Conservation (phyloP, 176 grass and related monocot species). For the Echinochloa phyllopogon region DNA sequence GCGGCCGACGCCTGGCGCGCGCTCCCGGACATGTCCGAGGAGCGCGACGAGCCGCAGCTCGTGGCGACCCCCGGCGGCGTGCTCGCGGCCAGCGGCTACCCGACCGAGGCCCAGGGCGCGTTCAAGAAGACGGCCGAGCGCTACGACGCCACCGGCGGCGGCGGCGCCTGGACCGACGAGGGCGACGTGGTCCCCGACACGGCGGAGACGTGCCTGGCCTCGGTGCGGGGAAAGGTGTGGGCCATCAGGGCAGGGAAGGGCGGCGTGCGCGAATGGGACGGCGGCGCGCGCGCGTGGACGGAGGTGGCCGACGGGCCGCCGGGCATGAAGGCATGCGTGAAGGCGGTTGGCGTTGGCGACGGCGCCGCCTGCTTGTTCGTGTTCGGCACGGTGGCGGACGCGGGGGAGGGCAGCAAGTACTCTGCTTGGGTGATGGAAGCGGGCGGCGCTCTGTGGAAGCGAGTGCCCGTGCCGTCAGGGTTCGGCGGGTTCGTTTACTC, state of each 20-base stretch:
- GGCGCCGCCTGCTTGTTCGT: slow-evolving; percentile 24
- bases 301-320: slow-evolving; percentile 50
- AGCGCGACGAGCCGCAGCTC: slow-evolving; percentile 71
- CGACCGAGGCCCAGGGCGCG: slow-evolving; percentile 53
- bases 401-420: background rate
- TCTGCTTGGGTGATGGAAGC: slow-evolving; percentile 46
- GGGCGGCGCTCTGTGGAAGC: slow-evolving; percentile 33
- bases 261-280: slow-evolving; percentile 55
- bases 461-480: slow-evolving; percentile 38
- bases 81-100: slow-evolving; percentile 64
- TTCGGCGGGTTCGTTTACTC: slow-evolving; percentile 58
- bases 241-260: slow-evolving; percentile 39
- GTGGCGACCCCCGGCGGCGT: slow-evolving; percentile 22
- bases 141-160: slow-evolving; percentile 20
- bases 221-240: slow-evolving; percentile 47
- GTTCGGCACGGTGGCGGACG: slow-evolving; percentile 32
- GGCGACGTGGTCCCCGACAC: slow-evolving; percentile 38
- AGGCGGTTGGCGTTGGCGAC: slow-evolving; percentile 28
- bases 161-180: slow-evolving; percentile 35
- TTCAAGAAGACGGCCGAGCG: slow-evolving; percentile 57
- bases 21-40: slow-evolving; percentile 61
- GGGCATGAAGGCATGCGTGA: slow-evolving; percentile 42
- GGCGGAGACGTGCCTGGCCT: slow-evolving; percentile 33
- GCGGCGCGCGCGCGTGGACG: slow-evolving; percentile 42
- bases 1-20: slow-evolving; percentile 49